Percentiles rank a stretch among this genome's conserved stretches.
These are phyloP conservation scores for Nelumbo lutea DNA, from an alignment of 164 flowering plant genomes.

Conservation along the genomic window DNA sequence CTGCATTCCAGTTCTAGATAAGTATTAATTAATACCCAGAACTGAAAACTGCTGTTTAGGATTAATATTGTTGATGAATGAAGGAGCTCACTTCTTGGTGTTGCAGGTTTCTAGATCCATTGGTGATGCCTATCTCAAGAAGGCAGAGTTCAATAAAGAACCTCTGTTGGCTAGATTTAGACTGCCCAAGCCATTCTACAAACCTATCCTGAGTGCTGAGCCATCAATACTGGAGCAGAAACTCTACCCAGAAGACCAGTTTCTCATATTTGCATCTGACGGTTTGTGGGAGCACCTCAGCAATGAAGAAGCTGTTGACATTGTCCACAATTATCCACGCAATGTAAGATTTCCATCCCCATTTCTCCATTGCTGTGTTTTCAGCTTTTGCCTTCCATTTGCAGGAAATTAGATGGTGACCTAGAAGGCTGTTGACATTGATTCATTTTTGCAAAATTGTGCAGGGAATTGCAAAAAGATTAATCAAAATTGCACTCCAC, in stretches of 20 bases:
- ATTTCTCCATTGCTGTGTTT: background rate
- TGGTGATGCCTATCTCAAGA: slow-evolving; percentile 92
- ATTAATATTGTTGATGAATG: background rate
- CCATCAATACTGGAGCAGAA: slow-evolving; percentile 64
- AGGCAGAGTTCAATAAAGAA: slow-evolving; percentile 64
- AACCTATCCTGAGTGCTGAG: slow-evolving; percentile 75
- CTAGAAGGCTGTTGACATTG: background rate
- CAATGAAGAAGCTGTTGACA: slow-evolving; percentile 87
- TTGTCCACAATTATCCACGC: slow-evolving; percentile 61
- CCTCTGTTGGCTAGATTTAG: slow-evolving; percentile 76
- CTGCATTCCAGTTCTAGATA: background rate
- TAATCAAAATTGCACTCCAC: slow-evolving; percentile 64
- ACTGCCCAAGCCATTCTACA: slow-evolving; percentile 51
- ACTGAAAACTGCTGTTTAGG: background rate
- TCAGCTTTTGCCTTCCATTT: background rate
- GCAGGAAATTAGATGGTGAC: no score
- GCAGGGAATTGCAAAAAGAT: slow-evolving; percentile 83
- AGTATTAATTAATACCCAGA: background rate
- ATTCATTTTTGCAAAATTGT: slow-evolving; percentile 6
- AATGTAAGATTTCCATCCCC: slow-evolving; percentile 41
- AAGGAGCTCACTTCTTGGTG: background rate
- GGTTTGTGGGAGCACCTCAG: slow-evolving; percentile 94
- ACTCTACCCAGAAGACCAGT: slow-evolving; percentile 58
- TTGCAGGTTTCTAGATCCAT: slow-evolving; percentile 85
- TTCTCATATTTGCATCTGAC: slow-evolving; percentile 90